Evolutionary conservation across 768 basidiomycete species (phyloP), one percentile per base, ranked within the genome.

Genomic region (Auriscalpium orientale): DNA sequence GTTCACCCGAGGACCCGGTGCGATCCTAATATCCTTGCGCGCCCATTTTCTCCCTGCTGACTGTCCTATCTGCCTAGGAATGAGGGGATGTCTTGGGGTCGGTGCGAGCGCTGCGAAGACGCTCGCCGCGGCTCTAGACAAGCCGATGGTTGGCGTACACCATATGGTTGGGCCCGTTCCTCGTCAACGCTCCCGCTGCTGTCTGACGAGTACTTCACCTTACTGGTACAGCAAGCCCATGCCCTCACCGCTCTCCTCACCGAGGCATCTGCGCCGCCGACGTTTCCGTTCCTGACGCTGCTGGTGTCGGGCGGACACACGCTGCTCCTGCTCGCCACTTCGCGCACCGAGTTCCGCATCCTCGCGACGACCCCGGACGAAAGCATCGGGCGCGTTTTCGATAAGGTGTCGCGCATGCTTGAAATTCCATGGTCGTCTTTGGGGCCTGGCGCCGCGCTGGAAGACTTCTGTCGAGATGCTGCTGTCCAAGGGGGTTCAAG

Each of bases 261-360:
- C 13, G 57, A 69, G 3, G 68, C 71, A 20, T 45, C 63, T 0
- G 56, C 63, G 53, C 74, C 65, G 70, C 92, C 68, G 53, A 63
- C 51, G 21, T 98, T 88, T 67, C 95, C 95, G 0, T 98, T 95
- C 73, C 78, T 98, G 37, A 86, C 89, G 0, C 76, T 98, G 12
- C 78, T 98, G 16, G 77, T 95, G 49, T 95, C 93, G 0, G 95
- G 95, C n/a, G 95, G 95, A 2, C 95, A 98, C 67, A 94, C 95
- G 0, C 76, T 98, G 40, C 77, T 98, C 38, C 76, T 97, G 1
- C 82, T 95, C 11, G 90, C 85, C 1, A 74, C 67, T 0, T 83
- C 85, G 2, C 67, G 69, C 28, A 73, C 71, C 6, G 70, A 74
- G 0, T 97, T 90, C 67, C 74, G 75, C 57, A 80, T 88, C 40